A percentile compares a stretch with the other conserved stretches of the same genome.
Conservation (phyloP, 768 basidiomycete genomes). For the Lactarius hengduanensis region DNA sequence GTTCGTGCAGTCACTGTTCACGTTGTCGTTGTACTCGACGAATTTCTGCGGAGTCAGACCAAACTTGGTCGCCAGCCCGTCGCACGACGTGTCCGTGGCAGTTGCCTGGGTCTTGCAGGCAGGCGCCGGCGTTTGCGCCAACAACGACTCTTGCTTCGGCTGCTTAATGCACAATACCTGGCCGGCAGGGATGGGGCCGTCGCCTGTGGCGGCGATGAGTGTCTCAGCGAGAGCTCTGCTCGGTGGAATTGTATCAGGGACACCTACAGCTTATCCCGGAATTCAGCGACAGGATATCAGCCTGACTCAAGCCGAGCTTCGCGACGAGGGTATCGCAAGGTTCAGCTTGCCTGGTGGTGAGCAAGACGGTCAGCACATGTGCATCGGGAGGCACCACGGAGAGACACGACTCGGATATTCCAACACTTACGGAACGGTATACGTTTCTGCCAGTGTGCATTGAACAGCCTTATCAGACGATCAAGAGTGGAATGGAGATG, state of each 20-base stretch:
- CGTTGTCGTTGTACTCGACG: conserved; percentile 17
- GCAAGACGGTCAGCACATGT: background rate
- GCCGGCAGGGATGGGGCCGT: background rate
- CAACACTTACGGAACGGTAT: background rate
- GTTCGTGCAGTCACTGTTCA: conserved; percentile 10
- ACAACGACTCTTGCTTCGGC: no score
- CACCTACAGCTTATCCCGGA: conserved; percentile 9
- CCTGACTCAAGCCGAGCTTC: background rate
- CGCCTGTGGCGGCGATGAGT: background rate
- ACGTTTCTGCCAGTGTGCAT: background rate
- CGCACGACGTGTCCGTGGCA: conserved; percentile 11
- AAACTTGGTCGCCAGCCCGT: background rate
- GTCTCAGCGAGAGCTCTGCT: background rate
- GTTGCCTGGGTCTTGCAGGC: conserved; percentile 18
- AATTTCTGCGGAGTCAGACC: background rate
- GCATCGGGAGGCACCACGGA: background rate
- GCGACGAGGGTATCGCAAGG: conserved; percentile 4
- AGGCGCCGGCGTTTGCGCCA: background rate
- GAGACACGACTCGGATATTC: background rate
- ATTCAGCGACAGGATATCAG: conserved; percentile 4
- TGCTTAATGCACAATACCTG: background rate
- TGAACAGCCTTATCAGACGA: background rate
- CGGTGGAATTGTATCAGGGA: background rate
- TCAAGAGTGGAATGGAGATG: background rate
- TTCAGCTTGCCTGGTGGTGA: background rate